These are phyloP conservation scores for Trypethelium eluteriae DNA, from an alignment of 495 filamentous ascomycete genomes.

Conservation along the genomic window DNA sequence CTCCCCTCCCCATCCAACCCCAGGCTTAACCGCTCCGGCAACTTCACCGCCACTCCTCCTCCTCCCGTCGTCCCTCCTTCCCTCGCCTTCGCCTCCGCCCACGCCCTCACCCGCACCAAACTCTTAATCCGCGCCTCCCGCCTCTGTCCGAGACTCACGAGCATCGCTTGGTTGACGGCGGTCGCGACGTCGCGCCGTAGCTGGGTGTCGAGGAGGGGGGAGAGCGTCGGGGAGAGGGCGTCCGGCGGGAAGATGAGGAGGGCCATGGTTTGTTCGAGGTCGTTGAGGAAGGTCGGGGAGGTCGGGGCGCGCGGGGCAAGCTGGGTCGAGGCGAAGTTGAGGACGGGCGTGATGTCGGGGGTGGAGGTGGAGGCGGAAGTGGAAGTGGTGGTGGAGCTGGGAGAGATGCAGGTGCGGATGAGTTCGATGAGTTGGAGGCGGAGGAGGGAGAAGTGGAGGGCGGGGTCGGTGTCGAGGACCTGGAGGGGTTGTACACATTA, in stretches of 20 bases:
- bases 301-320: constrained; percentile 79
- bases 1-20: not conserved
- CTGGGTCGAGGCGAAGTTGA: constrained; percentile 80
- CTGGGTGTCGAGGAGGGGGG: constrained; percentile 65
- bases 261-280: constrained; percentile 87
- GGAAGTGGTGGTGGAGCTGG: constrained; percentile 40
- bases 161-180: constrained; percentile 78
- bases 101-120: constrained; percentile 72
- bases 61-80: constrained; percentile 30
- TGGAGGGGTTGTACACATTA: constrained; percentile 33
- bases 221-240: constrained; percentile 66
- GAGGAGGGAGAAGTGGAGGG: constrained; percentile 84
- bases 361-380: constrained; percentile 1
- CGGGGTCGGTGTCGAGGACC: constrained; percentile 78
- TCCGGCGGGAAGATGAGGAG: constrained; percentile 79
- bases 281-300: constrained; percentile 71
- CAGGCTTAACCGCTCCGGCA: constrained; percentile 1
- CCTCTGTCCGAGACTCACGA: constrained; percentile 59
- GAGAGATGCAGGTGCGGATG: constrained; percentile 64
- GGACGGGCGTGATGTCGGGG: constrained; percentile 67
- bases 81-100: constrained; percentile 72
- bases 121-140: constrained; percentile 73
- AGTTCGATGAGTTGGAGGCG: constrained; percentile 89
- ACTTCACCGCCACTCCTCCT: not conserved
- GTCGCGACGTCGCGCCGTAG: constrained; percentile 76